Evolutionary conservation across 768 basidiomycete genomes (phyloP).

Genomic region (Rhizopogon vinicolor): DNA sequence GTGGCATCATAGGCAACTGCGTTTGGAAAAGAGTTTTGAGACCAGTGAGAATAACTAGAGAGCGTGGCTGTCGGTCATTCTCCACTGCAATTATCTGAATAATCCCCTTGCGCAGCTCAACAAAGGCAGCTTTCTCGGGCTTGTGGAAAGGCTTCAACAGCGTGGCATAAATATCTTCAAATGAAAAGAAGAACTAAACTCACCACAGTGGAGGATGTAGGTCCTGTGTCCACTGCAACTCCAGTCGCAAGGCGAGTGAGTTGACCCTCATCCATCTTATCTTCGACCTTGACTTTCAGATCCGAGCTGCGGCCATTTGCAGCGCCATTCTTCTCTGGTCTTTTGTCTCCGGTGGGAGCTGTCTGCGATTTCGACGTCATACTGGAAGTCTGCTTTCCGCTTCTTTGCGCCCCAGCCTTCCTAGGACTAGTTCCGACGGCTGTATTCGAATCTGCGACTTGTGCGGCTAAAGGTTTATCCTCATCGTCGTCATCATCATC

Average conservation of each 20-base stretch:
- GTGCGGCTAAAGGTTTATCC: constrained; percentile 50
- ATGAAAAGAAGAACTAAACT: constrained; percentile 15
- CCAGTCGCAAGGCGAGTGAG: constrained; percentile 75
- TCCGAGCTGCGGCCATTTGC: constrained; percentile 47
- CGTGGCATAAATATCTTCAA: constrained; percentile 1
- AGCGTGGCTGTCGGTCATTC: constrained; percentile 73
- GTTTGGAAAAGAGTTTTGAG: constrained; percentile 96
- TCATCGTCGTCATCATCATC: constrained; percentile 51
- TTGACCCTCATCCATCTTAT: constrained; percentile 75
- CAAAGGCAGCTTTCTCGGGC: constrained; percentile 71
- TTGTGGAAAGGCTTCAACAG: constrained; percentile 45
- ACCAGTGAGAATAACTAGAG: constrained; percentile 85
- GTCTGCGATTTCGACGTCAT: constrained; percentile 59
- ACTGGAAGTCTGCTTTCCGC: constrained; percentile 53
- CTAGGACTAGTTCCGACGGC: constrained; percentile 24
- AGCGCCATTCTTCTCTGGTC: constrained; percentile 30
- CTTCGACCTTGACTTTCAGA: constrained; percentile 64
- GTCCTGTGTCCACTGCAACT: constrained; percentile 67
- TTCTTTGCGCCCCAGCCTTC: constrained; percentile 33
- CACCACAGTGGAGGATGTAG: constrained; percentile 43
- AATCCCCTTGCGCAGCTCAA: constrained; percentile 77
- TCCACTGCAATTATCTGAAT: constrained; percentile 83
- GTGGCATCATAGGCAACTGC: constrained; percentile 97
- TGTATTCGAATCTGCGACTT: constrained; percentile 30
- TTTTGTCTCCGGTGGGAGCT: constrained; percentile 41